Conservation (phyloP, 139 green algal species). For the Tetradesmus obliquus region DNA sequence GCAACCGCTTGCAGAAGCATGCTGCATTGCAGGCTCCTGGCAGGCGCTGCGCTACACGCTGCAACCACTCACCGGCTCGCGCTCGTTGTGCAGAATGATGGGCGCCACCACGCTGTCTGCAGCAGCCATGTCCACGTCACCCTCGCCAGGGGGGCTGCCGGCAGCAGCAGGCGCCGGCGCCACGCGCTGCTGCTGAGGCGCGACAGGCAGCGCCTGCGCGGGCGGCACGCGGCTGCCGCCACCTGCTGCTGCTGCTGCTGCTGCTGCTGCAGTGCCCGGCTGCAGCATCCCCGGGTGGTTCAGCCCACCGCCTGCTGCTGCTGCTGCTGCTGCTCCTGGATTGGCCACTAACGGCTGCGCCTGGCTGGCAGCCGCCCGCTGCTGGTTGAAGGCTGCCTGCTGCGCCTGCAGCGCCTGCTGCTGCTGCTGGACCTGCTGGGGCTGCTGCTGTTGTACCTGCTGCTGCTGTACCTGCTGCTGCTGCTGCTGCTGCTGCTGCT, state of each 20-base stretch:
- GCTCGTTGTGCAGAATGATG: constrained; percentile 68
- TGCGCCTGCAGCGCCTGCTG: not conserved
- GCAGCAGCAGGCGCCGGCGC: constrained; percentile 41
- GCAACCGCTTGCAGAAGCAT: not conserved
- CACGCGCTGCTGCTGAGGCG: not conserved
- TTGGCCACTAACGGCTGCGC: not conserved
- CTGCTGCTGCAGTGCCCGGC: constrained; percentile 15
- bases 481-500: constrained; percentile 47
- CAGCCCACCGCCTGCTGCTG: not conserved
- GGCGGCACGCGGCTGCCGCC: not conserved
- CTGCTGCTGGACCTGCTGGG: constrained; percentile 24
- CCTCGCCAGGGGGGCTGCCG: not conserved
- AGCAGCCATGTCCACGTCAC: constrained; percentile 76
- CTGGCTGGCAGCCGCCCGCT: not conserved
- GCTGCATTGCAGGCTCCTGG: not conserved
- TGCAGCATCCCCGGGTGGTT: constrained; percentile 3
- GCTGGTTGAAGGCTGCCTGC: not conserved
- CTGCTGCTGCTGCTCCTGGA: constrained; percentile 44
- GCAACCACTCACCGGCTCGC: constrained; percentile 62
- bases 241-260: constrained; percentile 27
- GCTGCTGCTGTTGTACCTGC: constrained; percentile 25
- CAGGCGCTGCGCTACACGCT: too few relatives aligned
- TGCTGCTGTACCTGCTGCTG: constrained; percentile 46
- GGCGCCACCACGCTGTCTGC: constrained; percentile 66
- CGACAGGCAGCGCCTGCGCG: not conserved